Evolutionary conservation across 164 flowering plant genomes (phyloP), one percentile per base, ranked within the genome.

Genomic region (Umbellularia californica): DNA sequence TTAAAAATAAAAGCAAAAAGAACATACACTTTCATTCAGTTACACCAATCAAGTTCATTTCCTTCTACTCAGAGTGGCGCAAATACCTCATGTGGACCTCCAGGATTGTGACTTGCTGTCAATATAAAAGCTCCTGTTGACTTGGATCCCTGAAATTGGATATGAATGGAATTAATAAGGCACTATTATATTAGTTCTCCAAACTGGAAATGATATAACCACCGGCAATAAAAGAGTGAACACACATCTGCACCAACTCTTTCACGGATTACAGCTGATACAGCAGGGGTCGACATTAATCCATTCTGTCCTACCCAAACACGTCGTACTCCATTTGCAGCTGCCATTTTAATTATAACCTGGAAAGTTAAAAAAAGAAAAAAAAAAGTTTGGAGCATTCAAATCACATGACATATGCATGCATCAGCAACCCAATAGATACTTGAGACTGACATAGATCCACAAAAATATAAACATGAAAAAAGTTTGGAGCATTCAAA

Each of bases 31-130:
- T 41, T 9, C 47, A 41, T 41, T 41, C 47, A 41, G 47, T 41
- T 41, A 41, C 65, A 63, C 11, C n/a, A 23, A 63, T n/a, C 65
- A 63, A 20, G n/a, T n/a, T 23, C 24, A 22, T 63, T 63, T 5
- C 65, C 65, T 23, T 64, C 25, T 55, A 55, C 60, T 55, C 60
- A 55, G 60, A 15, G 28, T 77, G 20, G 27, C 70, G 58, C 24
- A 70, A 68, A n/a, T 70, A 91, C 98, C 97, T 94, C 99, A 83
- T 79, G 50, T 22, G 98, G 98, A 60, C 99, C 99, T 63, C 99
- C 99, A 10, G 99, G 99, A 82, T 96, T 96, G 83, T 96, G 99
- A 84, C 99, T 96, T 70, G 99, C 98, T 19, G 98, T 96, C 87
- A 96, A 82, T 74, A 96, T 96, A 78, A 96, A 96, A 72, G 89